Evolutionary conservation across 163 green algal genomes (phyloP).

Genomic region (Trebouxia gelatinosa): DNA sequence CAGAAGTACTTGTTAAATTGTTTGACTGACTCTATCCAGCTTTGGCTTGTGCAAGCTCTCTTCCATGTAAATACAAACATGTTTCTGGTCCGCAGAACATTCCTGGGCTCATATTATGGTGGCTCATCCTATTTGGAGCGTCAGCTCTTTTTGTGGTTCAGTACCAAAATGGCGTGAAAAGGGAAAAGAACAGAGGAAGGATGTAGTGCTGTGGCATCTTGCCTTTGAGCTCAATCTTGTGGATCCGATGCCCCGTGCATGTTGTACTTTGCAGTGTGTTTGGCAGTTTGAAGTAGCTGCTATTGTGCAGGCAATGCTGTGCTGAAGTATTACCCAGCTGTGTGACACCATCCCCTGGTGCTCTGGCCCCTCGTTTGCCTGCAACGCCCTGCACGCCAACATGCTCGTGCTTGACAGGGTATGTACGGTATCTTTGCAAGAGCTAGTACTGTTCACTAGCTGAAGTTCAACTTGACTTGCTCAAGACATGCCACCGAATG

Average conservation of each 20-base stretch:
- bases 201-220: neutral
- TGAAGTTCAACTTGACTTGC: too few relatives aligned
- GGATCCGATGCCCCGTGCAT: too few relatives aligned
- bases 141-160: conserved; percentile 26
- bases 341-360: neutral
- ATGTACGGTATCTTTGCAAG: too few relatives aligned
- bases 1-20: too few relatives aligned
- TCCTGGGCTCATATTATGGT: conserved; percentile 55
- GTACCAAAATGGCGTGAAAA: conserved; percentile 21
- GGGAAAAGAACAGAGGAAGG: neutral
- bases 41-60: too few relatives aligned
- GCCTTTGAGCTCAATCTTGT: neutral
- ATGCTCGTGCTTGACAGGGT: too few relatives aligned
- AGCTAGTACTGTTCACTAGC: too few relatives aligned
- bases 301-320: neutral
- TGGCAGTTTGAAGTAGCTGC: neutral
- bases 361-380: neutral
- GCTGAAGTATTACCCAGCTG: neutral
- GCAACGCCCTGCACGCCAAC: neutral
- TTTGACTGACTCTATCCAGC: too few relatives aligned
- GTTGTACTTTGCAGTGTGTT: neutral
- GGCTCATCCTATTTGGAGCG: conserved; percentile 49
- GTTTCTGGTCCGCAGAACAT: conserved; percentile 49
- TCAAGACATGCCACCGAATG: too few relatives aligned
- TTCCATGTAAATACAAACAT: too few relatives aligned